Base-by-base conservation (phyloP, 176 grass and related monocot genomes). In the Carex kokanica region DNA sequence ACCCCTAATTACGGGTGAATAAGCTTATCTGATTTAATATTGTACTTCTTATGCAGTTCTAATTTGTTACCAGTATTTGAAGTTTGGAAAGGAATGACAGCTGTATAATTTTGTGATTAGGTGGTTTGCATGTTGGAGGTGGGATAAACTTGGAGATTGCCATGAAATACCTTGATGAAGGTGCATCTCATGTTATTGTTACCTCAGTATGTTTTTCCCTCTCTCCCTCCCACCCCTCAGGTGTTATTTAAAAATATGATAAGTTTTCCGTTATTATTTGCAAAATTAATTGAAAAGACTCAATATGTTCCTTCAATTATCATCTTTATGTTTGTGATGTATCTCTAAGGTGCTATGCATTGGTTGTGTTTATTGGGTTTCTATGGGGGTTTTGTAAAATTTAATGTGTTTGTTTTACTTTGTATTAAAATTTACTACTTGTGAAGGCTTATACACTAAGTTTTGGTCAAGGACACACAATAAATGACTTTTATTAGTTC, bases 121-220 rank as follows among this genome's bases (percentile, higher is more conserved):
- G 95, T 90, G 89, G 95, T 79, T 87, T 98, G 87, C 95, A 95
- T 89, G 86, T 98, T 87, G 95, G 95, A 88, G 95, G 93, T 87
- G 95, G 92, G 47, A 95, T 98, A 87, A 95, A 95, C 88, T 87
- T 79, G 68, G 89, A 94, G 73, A 98, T 95, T 89, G 91, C 92
- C 67, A 88, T 67, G 53, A 84, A 49, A 75, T 94, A 95, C 83
- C 79, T 95, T 80, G 84, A 91, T 29, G 89, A 95, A 98, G 95
- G 95, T 36, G 95, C 95, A 60, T 94, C 92, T 85, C 95, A 98
- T 67, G 92, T 95, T 82, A 95, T 95, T 83, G 92, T 98, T 79
- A 98, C 95, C 34, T 98, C 92, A 75, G 92, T 95, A 89, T 47
- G 86, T 93, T 57, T 55, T 32, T 38, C 4, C 13, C 9, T 21